Base-by-base conservation (phyloP, 2,329 filamentous ascomycete species). In the Metarhizium album region DNA sequence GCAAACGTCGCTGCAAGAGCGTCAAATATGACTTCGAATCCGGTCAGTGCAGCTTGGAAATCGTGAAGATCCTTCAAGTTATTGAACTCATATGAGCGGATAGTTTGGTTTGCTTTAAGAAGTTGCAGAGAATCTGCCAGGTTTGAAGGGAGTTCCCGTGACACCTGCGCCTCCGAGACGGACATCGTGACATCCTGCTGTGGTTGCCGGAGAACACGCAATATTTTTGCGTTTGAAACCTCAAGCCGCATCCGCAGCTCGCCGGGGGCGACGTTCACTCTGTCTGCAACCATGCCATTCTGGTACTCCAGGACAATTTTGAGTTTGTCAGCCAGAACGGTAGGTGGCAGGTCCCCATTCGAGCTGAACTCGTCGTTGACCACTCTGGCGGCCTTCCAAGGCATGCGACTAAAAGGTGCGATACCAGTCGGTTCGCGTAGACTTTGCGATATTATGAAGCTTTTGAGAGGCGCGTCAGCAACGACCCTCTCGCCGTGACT, bases 141-240 rank as follows among this genome's bases (percentile, higher is more conserved):
- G 45, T 82, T 80, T 29, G 78, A 75, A 0, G 80, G 73, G 35
- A 85, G 68, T 52, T 86, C 82, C 53, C 78, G 78, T 22, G 78
- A 67, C 14, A 81, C 73, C 52, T 84, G 75, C 31, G 82, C 78
- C 55, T 89, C 84, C 0, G 82, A 84, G 42, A 95, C 73, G 0
- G 87, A 84, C 49, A 90, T 74, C 0, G 86, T 89, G 66, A 91
- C 71, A 62, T 95, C 89, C 51, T 80, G 73, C 65, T 95, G 90
- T 2, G 83, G 78, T 52, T 84, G 80, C 38, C 90, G 83, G 51
- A 86, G 72, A 37, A 91, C 67, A 54, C 80, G 80, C 46, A 93
- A 68, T 14, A 80, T 71, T 47, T 80, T 80, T 22, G 75, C 74
- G 49, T 80, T 76, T 50, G 75, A 73, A 31, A 84, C 77, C 56